Evolutionary conservation across 2,329 filamentous ascomycete genomes (phyloP).

Genomic region (Clarireedia paspali): DNA sequence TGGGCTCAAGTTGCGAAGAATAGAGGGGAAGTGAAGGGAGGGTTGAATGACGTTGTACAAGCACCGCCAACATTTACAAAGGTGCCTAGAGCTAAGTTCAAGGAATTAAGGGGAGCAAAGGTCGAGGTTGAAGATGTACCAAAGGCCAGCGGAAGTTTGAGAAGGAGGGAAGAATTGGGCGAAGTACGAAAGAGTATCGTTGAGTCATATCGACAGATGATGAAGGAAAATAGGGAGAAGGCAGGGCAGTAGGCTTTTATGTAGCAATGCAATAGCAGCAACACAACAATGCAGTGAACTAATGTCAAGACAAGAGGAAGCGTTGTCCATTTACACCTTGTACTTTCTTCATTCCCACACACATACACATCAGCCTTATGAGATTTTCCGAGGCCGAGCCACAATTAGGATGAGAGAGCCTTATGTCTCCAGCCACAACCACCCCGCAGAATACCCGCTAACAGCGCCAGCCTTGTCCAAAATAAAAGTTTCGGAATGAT

Average conservation of each 20-base stretch:
- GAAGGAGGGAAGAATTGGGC: conserved; percentile 66
- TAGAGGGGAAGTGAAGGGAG: conserved; percentile 23
- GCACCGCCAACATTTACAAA: conserved; percentile 28
- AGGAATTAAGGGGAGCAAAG: conserved; percentile 47
- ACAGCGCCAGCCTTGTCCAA: background rate
- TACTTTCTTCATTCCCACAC: background rate
- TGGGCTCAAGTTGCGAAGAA: conserved; percentile 27
- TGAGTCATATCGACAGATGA: conserved; percentile 64
- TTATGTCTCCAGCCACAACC: background rate
- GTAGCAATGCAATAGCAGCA: background rate
- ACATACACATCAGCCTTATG: background rate
- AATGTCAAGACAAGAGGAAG: background rate
- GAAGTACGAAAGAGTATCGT: conserved; percentile 62
- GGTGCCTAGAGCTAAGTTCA: conserved; percentile 29
- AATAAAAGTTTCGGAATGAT: background rate
- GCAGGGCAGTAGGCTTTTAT: background rate
- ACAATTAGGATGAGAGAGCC: background rate
- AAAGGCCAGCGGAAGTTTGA: conserved; percentile 60
- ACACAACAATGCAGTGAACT: background rate
- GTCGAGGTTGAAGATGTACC: conserved; percentile 64
- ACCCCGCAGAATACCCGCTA: background rate
- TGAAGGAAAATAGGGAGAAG: conserved; percentile 40
- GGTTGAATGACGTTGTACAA: conserved; percentile 32
- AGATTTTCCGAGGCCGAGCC: background rate
- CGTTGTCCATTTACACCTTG: background rate